phyloP scores from a whole-genome alignment of 106 monocot genomes.

The Agapanthus africanus region DNA sequence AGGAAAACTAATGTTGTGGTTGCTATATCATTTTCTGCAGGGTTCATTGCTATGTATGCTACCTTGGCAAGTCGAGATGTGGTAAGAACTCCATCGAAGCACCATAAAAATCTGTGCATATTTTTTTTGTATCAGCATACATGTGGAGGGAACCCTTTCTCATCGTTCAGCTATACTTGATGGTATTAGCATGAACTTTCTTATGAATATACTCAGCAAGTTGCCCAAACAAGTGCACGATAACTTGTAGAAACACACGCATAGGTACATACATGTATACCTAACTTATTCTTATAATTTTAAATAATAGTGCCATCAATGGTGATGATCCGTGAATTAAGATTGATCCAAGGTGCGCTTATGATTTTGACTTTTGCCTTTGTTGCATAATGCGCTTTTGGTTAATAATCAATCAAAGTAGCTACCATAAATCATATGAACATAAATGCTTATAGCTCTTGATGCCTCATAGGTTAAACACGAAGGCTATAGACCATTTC shows the following conservation, averaged over 20 bases:
- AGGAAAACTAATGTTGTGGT: background rate
- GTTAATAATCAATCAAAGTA: background rate
- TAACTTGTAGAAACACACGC: background rate
- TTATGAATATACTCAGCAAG: background rate
- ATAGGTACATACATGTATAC: background rate
- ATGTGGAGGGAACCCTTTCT: background rate
- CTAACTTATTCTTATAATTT: too few relatives aligned
- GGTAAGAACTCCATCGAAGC: slow-evolving; percentile 13
- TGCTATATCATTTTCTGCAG: slow-evolving; percentile 4
- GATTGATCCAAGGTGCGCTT: too few relatives aligned
- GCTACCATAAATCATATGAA: background rate
- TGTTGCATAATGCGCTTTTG: background rate
- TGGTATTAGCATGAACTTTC: background rate
- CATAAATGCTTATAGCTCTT: background rate
- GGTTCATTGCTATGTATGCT: slow-evolving; percentile 42
- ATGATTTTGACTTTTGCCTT: background rate
- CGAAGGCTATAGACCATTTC: too few relatives aligned
- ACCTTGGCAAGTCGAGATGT: slow-evolving; percentile 32
- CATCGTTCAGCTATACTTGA: background rate
- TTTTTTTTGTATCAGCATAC: background rate
- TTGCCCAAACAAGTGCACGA: background rate
- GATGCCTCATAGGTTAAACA: background rate
- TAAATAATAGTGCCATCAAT: too few relatives aligned
- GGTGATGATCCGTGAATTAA: too few relatives aligned
- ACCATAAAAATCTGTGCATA: background rate